Conservation (phyloP, 495 filamentous ascomycete genomes). For the Penicillium waksmanii region DNA sequence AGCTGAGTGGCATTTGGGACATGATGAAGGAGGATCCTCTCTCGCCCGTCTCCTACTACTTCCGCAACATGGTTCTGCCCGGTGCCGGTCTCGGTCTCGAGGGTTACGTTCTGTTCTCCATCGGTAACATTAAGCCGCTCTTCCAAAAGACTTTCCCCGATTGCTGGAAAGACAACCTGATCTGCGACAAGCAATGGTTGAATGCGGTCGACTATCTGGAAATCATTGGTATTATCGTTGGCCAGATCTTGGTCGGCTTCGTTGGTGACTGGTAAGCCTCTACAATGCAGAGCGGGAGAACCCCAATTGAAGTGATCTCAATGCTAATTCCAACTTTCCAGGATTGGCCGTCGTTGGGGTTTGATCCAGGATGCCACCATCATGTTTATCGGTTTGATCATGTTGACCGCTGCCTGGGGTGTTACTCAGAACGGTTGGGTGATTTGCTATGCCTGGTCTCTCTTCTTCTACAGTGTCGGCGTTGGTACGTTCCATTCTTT, state of each 20-base stretch:
- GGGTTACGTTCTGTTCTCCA: slow-evolving; percentile 93
- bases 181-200: slow-evolving; percentile 75
- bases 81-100: slow-evolving; percentile 88
- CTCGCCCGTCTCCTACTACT: slow-evolving; percentile 78
- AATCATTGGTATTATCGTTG: slow-evolving; percentile 85
- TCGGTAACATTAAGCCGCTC: slow-evolving; percentile 82
- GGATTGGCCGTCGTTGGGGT: slow-evolving; percentile 87
- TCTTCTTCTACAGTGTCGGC: slow-evolving; percentile 90
- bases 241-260: slow-evolving; percentile 76
- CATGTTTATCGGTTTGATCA: slow-evolving; percentile 86
- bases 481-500: slow-evolving; percentile 59
- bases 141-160: slow-evolving; percentile 67
- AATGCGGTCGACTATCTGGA: slow-evolving; percentile 82
- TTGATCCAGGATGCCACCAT: slow-evolving; percentile 90
- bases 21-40: slow-evolving; percentile 84
- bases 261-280: slow-evolving; percentile 55
- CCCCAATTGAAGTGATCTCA: not conserved
- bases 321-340: slow-evolving; percentile 21
- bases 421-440: slow-evolving; percentile 84
- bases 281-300: not conserved
- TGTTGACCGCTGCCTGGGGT: slow-evolving; percentile 88
- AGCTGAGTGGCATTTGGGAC: slow-evolving; percentile 65
- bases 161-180: slow-evolving; percentile 70
- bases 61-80: slow-evolving; percentile 84
- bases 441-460: slow-evolving; percentile 86